Percentiles rank a stretch among this genome's conserved stretches.
These are phyloP conservation scores for Biscutella laevigata DNA, from an alignment of 441 rosid genomes.

Conservation along the genomic window DNA sequence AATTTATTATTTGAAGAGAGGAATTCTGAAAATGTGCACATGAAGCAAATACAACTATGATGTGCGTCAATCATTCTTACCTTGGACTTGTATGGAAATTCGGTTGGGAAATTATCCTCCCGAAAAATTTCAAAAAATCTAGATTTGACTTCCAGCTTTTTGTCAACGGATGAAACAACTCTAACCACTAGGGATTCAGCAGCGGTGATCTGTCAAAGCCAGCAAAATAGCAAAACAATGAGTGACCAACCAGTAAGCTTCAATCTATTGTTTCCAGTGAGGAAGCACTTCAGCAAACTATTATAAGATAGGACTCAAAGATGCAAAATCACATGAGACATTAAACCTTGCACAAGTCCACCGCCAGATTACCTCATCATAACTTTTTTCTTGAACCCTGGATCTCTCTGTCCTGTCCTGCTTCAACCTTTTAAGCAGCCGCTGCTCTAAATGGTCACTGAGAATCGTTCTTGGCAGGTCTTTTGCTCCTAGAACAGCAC, in stretches of 20 bases:
- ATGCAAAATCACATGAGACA: slow-evolving; percentile 2
- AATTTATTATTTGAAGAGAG: background rate
- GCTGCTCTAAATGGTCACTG: slow-evolving; percentile 93
- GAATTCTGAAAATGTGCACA: background rate
- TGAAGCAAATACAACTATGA: background rate
- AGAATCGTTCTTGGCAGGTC: slow-evolving; percentile 89
- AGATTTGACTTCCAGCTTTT: slow-evolving; percentile 92
- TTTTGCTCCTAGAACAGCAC: slow-evolving; percentile 98
- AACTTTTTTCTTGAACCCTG: slow-evolving; percentile 58
- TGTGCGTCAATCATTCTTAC: slow-evolving; percentile 24
- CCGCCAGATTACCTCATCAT: slow-evolving; percentile 69
- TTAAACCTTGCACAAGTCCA: slow-evolving; percentile 7
- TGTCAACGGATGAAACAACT: slow-evolving; percentile 98
- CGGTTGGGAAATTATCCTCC: slow-evolving; percentile 80
- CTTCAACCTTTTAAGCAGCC: slow-evolving; percentile 62
- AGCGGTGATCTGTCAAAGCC: slow-evolving; percentile 58
- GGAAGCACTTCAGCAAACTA: background rate
- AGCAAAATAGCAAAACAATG: slow-evolving; percentile 7
- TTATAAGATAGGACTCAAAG: background rate
- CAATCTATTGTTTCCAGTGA: slow-evolving; percentile 12
- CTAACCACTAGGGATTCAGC: slow-evolving; percentile 92
- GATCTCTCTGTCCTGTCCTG: slow-evolving; percentile 79
- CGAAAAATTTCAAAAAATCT: slow-evolving; percentile 87
- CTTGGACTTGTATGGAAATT: slow-evolving; percentile 95
- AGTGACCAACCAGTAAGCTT: slow-evolving; percentile 11